Evolutionary conservation across 352 stramenopile genomes (phyloP), one percentile per base, ranked within the genome.

Genomic region (Pythium graminicola): DNA sequence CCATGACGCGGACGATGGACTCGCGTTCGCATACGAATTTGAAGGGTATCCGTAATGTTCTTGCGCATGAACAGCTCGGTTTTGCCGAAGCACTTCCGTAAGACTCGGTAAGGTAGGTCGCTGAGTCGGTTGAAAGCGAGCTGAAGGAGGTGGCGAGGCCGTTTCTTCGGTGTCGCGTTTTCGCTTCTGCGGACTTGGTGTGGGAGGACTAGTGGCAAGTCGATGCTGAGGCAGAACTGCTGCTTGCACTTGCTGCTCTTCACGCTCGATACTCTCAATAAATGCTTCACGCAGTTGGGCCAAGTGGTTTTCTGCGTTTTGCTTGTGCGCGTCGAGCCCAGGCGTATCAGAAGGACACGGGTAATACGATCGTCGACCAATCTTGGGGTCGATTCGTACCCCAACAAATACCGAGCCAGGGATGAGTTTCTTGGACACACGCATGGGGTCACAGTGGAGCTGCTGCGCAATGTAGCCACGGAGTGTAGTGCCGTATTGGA

Each of bases 381-480:
- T 80, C 74, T 88, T 88, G 32, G 74, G 72, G 48, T 81, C 80
- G 58, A 88, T 85, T 50, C 80, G 77, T 43, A 88, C 72, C 24
- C 71, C 75, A 27, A 73, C 72, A 38, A 88, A 82, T 23, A 79
- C 65, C 1, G 64, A 72, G 7, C 76, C 76, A 0, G 76, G 73
- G 36, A 87, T 60, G 23, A 89, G 59, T 60, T 89, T 89, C 72
- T 46, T 45, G 10, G 39, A 45, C 39, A 45, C 10, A 13, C 78
- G 69, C 78, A 89, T 89, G 22, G 78, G 78, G 46, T 46, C 78
- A 57, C 80, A 81, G 50, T 85, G 71, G 23, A 86, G 71, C 26
- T 70, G 69, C 33, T 85, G 68, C 2, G 78, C 78, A 35, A 89
- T 61, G 62, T 83, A 89, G 16, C 75, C 72, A 16, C 78, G 72